Conservation (phyloP, 306 rosid genomes). For the Astragalus glycyphyllos region DNA sequence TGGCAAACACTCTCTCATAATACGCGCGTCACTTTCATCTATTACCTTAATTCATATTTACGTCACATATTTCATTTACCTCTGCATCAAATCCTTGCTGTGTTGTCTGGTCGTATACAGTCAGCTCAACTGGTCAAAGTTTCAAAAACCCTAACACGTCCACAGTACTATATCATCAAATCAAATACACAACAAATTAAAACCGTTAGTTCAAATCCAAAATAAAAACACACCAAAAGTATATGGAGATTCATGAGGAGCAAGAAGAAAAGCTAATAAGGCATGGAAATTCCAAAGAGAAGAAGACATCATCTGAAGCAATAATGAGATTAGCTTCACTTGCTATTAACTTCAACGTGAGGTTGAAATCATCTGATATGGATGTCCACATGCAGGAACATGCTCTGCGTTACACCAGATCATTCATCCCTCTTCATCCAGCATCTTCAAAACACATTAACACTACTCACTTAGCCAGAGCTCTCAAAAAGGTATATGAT, state of each 20-base stretch:
- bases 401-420: conserved; percentile 57
- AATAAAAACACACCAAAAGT: not conserved
- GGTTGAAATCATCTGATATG: conserved; percentile 71
- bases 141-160: not conserved
- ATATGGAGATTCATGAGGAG: not conserved
- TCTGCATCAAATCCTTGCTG: not conserved
- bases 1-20: not conserved
- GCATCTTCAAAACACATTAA: conserved; percentile 42
- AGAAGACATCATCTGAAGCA: conserved; percentile 13
- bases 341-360: conserved; percentile 61
- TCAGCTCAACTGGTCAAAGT: conserved; percentile 24
- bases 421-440: conserved; percentile 42
- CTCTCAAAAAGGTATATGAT: conserved; percentile 61
- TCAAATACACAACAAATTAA: not conserved
- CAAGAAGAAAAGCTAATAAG: conserved; percentile 9
- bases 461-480: conserved; percentile 60
- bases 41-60: not conserved
- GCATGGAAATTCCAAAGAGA: conserved; percentile 33
- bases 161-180: too few species aligned
- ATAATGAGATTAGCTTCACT: conserved; percentile 56
- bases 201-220: not conserved
- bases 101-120: not conserved
- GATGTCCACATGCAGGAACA: conserved; percentile 66
- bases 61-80: not conserved
- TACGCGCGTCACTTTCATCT: not conserved